Evolutionary conservation across 495 filamentous ascomycete species (phyloP).

Genomic region (Platismatia glauca): DNA sequence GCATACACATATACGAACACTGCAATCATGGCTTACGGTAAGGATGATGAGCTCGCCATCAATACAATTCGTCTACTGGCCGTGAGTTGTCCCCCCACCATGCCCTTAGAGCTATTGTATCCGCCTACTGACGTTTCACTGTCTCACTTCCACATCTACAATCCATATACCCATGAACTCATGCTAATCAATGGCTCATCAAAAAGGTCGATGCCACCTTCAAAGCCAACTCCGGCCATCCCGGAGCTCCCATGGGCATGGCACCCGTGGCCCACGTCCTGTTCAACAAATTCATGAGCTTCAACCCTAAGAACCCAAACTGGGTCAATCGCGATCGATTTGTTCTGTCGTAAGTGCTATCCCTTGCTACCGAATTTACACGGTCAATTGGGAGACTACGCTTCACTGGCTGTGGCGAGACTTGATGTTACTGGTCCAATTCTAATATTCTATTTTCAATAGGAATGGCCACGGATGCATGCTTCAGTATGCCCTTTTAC

Average conservation of each 20-base stretch:
- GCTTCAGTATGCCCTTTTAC: slow-evolving; percentile 97
- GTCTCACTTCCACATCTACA: slow-evolving; percentile 25
- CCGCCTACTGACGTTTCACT: neutral
- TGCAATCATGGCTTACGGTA: slow-evolving; percentile 78
- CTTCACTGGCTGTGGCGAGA: neutral
- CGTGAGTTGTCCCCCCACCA: slow-evolving; percentile 48
- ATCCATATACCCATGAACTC: neutral
- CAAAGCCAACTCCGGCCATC: slow-evolving; percentile 94
- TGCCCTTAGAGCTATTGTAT: neutral
- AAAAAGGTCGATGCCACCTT: slow-evolving; percentile 91
- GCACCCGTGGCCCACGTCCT: slow-evolving; percentile 95
- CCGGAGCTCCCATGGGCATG: slow-evolving; percentile 99
- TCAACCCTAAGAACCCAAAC: slow-evolving; percentile 97
- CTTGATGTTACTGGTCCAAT: neutral
- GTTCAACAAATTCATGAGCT: slow-evolving; percentile 98
- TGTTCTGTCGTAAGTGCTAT: slow-evolving; percentile 85
- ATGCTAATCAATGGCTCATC: slow-evolving; percentile 15
- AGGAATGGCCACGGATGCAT: slow-evolving; percentile 99
- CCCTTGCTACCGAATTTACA: neutral
- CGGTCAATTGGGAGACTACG: neutral
- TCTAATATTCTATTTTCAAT: slow-evolving; percentile 12
- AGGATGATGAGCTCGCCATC: slow-evolving; percentile 80
- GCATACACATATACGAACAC: neutral
- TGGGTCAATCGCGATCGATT: slow-evolving; percentile 98
- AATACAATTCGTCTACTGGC: slow-evolving; percentile 96